phyloP scores from a whole-genome alignment of 2,329 filamentous ascomycete genomes.

The Sporothrix brunneoviolacea region DNA sequence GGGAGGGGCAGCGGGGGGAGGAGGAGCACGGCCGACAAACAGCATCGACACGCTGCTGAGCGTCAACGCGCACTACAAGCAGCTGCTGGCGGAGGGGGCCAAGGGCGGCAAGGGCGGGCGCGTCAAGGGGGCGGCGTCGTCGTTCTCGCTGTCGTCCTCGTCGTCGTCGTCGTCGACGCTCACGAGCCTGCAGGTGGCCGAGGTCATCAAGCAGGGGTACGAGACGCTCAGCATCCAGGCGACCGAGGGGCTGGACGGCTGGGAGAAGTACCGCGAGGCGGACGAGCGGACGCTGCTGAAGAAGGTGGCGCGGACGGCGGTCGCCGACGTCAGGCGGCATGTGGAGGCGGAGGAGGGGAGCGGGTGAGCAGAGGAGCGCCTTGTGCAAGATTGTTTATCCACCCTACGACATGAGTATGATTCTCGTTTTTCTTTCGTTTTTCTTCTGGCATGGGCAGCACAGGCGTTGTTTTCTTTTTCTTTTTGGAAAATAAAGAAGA shows the following conservation, averaged over 20 bases:
- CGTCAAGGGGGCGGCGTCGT: constrained; percentile 7
- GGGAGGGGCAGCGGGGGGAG: constrained; percentile 18
- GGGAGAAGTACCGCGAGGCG: constrained; percentile 80
- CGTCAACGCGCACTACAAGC: constrained; percentile 80
- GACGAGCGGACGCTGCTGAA: constrained; percentile 81
- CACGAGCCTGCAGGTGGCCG: constrained; percentile 76
- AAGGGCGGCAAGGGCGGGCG: constrained; percentile 33
- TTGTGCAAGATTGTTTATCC: too few relatives aligned
- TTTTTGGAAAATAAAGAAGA: too few relatives aligned
- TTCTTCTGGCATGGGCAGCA: too few relatives aligned
- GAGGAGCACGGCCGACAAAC: constrained; percentile 35
- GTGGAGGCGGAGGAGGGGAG: constrained; percentile 9
- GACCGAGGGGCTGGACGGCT: constrained; percentile 77
- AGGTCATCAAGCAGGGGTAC: constrained; percentile 93
- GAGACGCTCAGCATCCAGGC: constrained; percentile 89
- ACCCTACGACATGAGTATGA: too few relatives aligned
- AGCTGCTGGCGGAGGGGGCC: constrained; percentile 57
- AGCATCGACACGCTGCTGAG: constrained; percentile 80
- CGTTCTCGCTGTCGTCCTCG: constrained; percentile 59
- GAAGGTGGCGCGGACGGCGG: constrained; percentile 73
- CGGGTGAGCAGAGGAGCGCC: too few relatives aligned
- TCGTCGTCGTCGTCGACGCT: constrained; percentile 55
- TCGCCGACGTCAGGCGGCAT: constrained; percentile 44
- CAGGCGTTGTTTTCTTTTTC: too few relatives aligned
- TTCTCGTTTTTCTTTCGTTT: too few relatives aligned